Evolutionary conservation across 495 filamentous ascomycete species (phyloP), one percentile per base, ranked within the genome.

Genomic region (Clavariopsis aquatica): DNA sequence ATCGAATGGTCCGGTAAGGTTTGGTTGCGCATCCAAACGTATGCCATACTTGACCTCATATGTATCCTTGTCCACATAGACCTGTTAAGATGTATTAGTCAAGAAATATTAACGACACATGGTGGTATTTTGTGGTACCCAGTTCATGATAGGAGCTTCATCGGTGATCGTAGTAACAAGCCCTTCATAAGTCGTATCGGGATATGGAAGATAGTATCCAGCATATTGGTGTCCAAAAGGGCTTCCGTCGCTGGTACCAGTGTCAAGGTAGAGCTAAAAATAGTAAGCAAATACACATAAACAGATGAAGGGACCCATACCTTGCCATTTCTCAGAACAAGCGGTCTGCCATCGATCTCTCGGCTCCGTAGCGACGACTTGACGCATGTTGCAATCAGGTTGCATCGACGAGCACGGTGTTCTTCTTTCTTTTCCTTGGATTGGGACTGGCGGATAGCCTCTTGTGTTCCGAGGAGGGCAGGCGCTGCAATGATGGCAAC

Each of bases 41-140:
- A 72, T 54, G 5, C 73, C 73, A 54, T 75, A 75, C 57, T 71
- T 74, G 13, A 74, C 62, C 54, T 74, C 71, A 36, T 73, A 54
- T 3, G 73, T 75, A 8, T 70, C 57, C 34, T 64, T 55, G 55
- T 73, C 71, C 19, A 75, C 58, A 36, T 74, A 75, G 6, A 74
- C 57, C 38, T 43, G 6, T 9, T 3, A n/a, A n/a, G 13, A 43
- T 43, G n/a, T 43, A 17, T 43, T 43, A 17, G 38, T 17, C 8
- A 43, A 7, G 13, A 7, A 10, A 43, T 17, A 43, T 6, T 7
- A 17, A 43, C 12, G 38, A 43, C 5, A 2, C n/a, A 10, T 3
- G n/a, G 38, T 2, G 38, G 8, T 15, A 15, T 2, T 43, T 43
- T 8, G 12, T 43, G n/a, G 12, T 43, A 43, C 38, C 73, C 73